Base-by-base conservation (phyloP, 176 grass and related monocot species). In the Triticum timopheevii region DNA sequence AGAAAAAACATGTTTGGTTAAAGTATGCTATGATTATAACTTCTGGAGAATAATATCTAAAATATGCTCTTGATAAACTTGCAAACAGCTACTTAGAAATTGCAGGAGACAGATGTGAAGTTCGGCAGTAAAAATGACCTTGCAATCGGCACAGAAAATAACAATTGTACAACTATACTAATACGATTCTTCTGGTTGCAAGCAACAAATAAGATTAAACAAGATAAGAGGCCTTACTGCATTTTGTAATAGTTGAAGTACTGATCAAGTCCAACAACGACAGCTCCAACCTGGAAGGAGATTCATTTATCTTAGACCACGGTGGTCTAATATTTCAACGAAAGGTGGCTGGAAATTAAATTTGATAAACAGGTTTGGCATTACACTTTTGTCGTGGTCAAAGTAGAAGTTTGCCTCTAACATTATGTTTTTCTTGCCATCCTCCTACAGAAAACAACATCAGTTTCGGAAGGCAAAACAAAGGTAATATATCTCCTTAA, bases 191-290 rank as follows among this genome's bases (percentile, higher is more conserved):
- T 80, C 82, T 63, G n/a, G 54, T 22, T 58, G 54, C 54, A 19
- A 73, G 8, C 58, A 80, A 88, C 12, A 23, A 83, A 84, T 76
- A 82, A 89, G 33, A 67, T 64, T 86, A 65, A 80, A 61, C 56
- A 71, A 40, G 88, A 79, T 79, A 82, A 77, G 61, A 85, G 34
- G 65, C 64, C 79, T 89, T 73, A 95, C 92, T 95, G 93, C 82
- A 98, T 91, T 88, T 98, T 98, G 83, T 98, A 98, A 83, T 94
- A 98, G 63, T 92, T 98, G 80, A 98, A 94, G 90, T 98, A 89
- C 23, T 94, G 93, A 92, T 98, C 96, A 84, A 98, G 92, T 67
- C 93, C 96, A 86, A 98, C 90, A 90, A 98, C 25, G 56, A 95
- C 92, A 82, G 92, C 96, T 92, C 93, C 93, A 88, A 98, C 96